Percentiles rank a stretch among this genome's conserved stretches.
phyloP scores from a whole-genome alignment of 768 basidiomycete genomes.

The Galerina marginata region DNA sequence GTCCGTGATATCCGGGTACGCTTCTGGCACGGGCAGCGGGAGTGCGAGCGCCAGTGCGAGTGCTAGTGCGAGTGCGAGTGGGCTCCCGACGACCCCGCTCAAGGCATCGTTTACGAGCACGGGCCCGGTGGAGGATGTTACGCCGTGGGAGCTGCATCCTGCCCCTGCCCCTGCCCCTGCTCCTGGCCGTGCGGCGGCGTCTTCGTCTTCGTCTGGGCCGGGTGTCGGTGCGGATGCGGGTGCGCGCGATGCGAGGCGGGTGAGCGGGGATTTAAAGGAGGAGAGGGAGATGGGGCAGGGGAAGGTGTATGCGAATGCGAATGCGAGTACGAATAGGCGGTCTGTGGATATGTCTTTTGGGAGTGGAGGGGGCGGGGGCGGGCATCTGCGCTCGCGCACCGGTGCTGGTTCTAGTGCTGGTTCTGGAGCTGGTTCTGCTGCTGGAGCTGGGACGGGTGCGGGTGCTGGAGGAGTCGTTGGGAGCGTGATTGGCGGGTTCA shows the following conservation, averaged over 20 bases:
- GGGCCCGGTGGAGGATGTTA: constrained; percentile 42
- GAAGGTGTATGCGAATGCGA: too few relatives aligned
- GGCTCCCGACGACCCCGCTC: not conserved
- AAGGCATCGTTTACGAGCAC: constrained; percentile 15
- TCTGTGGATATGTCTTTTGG: not conserved
- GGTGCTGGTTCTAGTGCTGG: not conserved
- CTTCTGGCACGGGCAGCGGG: too few relatives aligned
- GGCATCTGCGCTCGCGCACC: not conserved
- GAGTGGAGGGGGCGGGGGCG: not conserved
- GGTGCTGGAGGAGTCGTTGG: not conserved
- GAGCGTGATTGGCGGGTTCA: not conserved
- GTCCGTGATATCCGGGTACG: not conserved
- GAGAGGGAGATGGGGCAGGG: not conserved
- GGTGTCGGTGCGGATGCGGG: not conserved
- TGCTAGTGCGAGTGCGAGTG: too few relatives aligned
- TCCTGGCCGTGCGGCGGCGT: not conserved
- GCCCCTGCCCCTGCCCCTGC: constrained; percentile 8
- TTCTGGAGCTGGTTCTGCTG: not conserved
- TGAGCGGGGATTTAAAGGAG: not conserved
- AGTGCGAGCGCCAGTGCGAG: too few relatives aligned
- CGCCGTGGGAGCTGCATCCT: constrained; percentile 43
- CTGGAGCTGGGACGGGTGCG: not conserved
- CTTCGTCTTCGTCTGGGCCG: not conserved
- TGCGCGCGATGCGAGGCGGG: not conserved
- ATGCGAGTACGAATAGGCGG: not conserved